Evolutionary conservation across 148 eudicot species (phyloP).

Genomic region (Selenicereus undatus): DNA sequence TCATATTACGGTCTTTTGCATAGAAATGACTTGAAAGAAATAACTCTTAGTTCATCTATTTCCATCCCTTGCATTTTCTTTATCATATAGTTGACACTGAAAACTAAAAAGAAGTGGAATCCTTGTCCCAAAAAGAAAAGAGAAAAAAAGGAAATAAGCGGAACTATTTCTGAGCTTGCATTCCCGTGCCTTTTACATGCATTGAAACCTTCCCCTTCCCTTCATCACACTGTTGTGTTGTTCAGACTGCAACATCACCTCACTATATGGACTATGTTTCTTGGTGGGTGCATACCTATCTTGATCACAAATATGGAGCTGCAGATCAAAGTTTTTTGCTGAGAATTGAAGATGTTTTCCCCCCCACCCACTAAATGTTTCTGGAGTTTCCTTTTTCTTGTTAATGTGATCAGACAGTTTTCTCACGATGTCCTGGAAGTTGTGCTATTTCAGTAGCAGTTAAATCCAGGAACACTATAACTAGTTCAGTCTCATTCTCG

Average conservation of each 20-base stretch:
- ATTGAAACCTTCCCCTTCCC: no score
- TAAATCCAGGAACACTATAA: not conserved
- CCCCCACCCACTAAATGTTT: no score
- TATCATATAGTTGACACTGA: not conserved
- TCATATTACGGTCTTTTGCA: constrained; percentile 18
- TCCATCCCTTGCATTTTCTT: not conserved
- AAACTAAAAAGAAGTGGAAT: not conserved
- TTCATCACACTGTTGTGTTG: no score
- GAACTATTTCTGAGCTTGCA: not conserved
- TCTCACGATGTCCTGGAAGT: not conserved
- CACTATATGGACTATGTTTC: not conserved
- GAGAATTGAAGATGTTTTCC: not conserved
- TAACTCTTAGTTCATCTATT: not conserved
- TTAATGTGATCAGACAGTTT: not conserved
- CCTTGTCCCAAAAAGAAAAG: not conserved
- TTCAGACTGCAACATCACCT: not conserved
- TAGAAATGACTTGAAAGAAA: not conserved
- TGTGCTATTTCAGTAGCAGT: not conserved
- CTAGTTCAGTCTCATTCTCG: not conserved
- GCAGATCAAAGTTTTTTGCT: not conserved
- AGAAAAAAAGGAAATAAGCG: no score
- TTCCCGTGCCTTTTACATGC: not conserved
- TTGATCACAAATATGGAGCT: not conserved
- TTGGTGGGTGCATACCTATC: not conserved
- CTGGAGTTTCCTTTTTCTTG: not conserved